Percentiles rank a stretch among this genome's conserved stretches.
Conservation (phyloP, 1,284 basidiomycete genomes). For the Puccinia hordei region DNA sequence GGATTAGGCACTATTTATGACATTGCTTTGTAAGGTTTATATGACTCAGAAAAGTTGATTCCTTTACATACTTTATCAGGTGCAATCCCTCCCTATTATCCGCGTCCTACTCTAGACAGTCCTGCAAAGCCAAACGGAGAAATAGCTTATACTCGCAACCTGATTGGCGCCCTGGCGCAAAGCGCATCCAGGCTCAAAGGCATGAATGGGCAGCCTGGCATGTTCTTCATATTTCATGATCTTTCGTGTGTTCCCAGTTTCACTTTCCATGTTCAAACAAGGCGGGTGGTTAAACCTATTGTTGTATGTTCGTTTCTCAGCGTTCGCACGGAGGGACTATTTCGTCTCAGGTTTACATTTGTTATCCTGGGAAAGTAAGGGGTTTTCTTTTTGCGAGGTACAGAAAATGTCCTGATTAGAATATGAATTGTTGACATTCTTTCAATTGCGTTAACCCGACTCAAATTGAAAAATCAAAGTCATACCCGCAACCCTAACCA, state of each 20-base stretch:
- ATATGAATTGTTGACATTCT: background rate
- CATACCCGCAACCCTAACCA: conserved; percentile 56
- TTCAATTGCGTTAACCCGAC: background rate
- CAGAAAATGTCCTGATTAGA: conserved; percentile 62
- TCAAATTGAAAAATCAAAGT: background rate
- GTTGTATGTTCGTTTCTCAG: conserved; percentile 55
- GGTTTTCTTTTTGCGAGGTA: conserved; percentile 72
- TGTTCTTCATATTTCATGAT: conserved; percentile 86
- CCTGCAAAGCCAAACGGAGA: conserved; percentile 12
- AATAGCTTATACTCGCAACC: conserved; percentile 44
- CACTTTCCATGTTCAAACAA: background rate
- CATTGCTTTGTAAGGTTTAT: background rate
- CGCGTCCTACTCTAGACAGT: background rate
- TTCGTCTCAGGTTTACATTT: conserved; percentile 59
- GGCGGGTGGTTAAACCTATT: background rate
- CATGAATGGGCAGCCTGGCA: conserved; percentile 70
- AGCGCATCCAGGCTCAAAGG: conserved; percentile 35
- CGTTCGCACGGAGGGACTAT: conserved; percentile 76
- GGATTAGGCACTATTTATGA: background rate
- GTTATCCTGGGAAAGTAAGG: conserved; percentile 51
- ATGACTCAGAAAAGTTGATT: background rate
- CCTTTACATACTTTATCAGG: background rate
- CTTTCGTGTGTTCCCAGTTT: conserved; percentile 61
- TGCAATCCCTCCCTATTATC: background rate
- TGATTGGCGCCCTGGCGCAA: conserved; percentile 38